Base-by-base conservation (phyloP, 2,329 filamentous ascomycete genomes). In the Nemania abortiva region DNA sequence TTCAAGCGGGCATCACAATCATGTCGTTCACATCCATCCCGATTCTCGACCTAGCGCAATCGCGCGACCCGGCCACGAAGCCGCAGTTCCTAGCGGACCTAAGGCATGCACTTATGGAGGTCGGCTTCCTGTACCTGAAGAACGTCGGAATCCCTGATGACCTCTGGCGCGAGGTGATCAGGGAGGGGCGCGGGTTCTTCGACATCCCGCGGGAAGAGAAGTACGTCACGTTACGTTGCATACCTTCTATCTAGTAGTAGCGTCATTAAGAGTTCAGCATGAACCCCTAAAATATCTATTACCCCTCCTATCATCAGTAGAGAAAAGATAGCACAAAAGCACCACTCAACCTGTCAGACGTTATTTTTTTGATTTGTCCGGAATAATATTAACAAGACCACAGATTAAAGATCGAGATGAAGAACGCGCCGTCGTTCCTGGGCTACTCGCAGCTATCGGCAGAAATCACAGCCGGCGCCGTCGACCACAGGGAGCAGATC, bases 81-180 rank as follows among this genome's bases (percentile, higher is more conserved):
- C 87, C 91, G 2, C 82, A 82, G 37, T 96, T 97, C 75, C 86
- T 97, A 0, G 80, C 83, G 0, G 85, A 92, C 63, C 85, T 97
- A 37, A 91, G 92, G 18, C 84, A 92, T 79, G 92, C 93, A 0
- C 82, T 97, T 37, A 88, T 97, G 75, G 91, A 95, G 78, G 92
- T 97, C n/a, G 94, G 94, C 1, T 97, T 97, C 76, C 80, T 97
- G 24, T 97, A 97, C 77, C 87, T 97, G 70, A 91, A 90, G 77
- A 94, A 97, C 76, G 90, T 92, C 2, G 92, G 91, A 24, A 89
- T 95, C 59, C 84, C 91, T 5, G 86, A 90, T 18, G 83, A 87
- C 47, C 81, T 95, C 61, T 89, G 92, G 74, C 77, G 87, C 27
- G 81, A 86, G 70, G 92, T 95, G 29, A 89, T 93, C 62, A 76